Conservation (phyloP, 2,329 filamentous ascomycete species). For the Dryadomyces sulphureus region DNA sequence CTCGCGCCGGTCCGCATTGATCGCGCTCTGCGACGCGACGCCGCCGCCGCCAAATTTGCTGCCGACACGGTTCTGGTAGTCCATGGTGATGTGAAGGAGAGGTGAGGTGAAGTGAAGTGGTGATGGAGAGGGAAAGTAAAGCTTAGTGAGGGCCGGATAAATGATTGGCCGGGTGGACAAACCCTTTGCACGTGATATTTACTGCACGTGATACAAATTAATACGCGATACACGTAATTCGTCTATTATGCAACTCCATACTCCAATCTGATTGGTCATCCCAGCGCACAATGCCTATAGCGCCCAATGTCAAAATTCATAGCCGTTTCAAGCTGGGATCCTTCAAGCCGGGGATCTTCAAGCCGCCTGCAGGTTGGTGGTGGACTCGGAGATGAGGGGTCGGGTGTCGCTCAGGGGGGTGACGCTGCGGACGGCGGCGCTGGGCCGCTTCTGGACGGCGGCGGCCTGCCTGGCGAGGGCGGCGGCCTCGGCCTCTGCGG, state of each 20-base stretch:
- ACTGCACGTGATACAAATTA: too few relatives aligned
- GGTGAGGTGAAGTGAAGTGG: neutral
- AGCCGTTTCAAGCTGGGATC: too few relatives aligned
- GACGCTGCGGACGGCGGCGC: slow-evolving; percentile 13
- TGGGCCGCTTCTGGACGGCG: slow-evolving; percentile 23
- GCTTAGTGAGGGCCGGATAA: too few relatives aligned
- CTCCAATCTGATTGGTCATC: too few relatives aligned
- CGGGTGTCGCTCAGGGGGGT: slow-evolving; percentile 9
- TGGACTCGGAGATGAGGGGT: slow-evolving; percentile 12
- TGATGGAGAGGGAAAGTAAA: neutral
- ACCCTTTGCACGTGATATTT: too few relatives aligned
- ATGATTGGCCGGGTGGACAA: too few relatives aligned
- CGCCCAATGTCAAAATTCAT: too few relatives aligned
- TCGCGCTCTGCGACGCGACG: slow-evolving; percentile 83
- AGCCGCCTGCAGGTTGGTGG: slow-evolving; percentile 3
- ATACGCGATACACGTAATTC: too few relatives aligned
- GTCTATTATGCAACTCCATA: too few relatives aligned
- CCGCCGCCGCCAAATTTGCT: slow-evolving; percentile 97
- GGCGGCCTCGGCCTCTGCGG: slow-evolving; percentile 33
- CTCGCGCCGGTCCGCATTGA: slow-evolving; percentile 93
- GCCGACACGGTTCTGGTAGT: slow-evolving; percentile 81
- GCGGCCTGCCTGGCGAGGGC: slow-evolving; percentile 28
- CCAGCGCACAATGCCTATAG: too few relatives aligned
- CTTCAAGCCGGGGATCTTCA: too few relatives aligned
- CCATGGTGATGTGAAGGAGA: slow-evolving; percentile 30